phyloP scores from a whole-genome alignment of 2,329 filamentous ascomycete species.

The Colletotrichum tropicale region DNA sequence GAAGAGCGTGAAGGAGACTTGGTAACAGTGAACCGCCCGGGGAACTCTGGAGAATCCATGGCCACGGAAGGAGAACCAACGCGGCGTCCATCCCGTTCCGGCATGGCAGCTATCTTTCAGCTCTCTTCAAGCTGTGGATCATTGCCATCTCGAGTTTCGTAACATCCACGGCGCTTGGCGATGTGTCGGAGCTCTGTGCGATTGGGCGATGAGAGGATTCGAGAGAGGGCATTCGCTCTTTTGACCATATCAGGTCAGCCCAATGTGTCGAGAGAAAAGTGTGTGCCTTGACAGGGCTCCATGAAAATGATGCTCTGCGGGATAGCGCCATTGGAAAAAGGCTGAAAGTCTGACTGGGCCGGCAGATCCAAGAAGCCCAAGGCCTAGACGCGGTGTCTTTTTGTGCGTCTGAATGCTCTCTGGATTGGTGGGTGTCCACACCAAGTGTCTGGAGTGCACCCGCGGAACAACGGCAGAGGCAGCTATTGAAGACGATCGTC shows the following conservation, averaged over 20 bases:
- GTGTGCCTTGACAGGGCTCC: not conserved
- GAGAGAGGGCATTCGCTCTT: not conserved
- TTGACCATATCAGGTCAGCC: not conserved
- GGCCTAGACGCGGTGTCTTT: not conserved
- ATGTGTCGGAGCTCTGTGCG: not conserved
- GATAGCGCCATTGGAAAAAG: not conserved
- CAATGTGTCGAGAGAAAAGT: not conserved
- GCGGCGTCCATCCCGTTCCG: not conserved
- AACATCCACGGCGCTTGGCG: not conserved
- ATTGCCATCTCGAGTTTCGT: not conserved
- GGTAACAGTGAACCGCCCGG: not conserved
- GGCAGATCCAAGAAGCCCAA: not conserved
- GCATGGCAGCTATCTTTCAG: not conserved
- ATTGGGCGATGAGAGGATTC: not conserved
- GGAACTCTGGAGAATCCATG: not conserved
- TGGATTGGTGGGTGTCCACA: not conserved
- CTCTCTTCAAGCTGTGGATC: not conserved
- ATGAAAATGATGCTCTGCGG: not conserved
- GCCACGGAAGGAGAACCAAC: not conserved
- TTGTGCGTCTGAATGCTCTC: not conserved
- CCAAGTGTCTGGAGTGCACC: not conserved
- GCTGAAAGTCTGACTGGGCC: not conserved
- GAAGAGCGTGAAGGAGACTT: not conserved
- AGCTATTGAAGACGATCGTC: not conserved
- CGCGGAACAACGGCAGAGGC: not conserved